A percentile compares a stretch with the other conserved stretches of the same genome.
These are phyloP conservation scores for Crucihimalaya himalaica DNA, from an alignment of 345 rosid genomes.

Conservation along the genomic window DNA sequence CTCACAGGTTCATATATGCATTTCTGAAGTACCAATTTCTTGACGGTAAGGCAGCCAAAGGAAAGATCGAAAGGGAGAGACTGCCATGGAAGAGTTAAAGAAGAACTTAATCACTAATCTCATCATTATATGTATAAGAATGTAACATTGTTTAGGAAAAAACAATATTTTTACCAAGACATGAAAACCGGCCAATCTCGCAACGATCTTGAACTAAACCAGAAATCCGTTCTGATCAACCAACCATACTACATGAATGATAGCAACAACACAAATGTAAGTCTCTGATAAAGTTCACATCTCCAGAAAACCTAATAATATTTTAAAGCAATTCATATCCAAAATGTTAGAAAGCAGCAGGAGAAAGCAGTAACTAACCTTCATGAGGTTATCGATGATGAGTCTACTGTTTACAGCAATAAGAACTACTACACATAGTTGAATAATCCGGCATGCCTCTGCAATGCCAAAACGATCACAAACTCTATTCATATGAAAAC, in stretches of 20 bases:
- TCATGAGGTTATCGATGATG: constrained; percentile 91
- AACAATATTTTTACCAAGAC: constrained; percentile 71
- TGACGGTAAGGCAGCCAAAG: constrained; percentile 75
- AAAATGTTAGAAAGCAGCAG: not conserved
- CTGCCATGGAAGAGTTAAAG: constrained; percentile 46
- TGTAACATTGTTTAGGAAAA: not conserved
- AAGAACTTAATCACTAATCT: not conserved
- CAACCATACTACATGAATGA: constrained; percentile 80
- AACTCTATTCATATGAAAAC: not conserved
- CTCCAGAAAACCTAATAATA: not conserved
- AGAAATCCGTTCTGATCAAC: constrained; percentile 84
- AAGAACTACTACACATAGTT: constrained; percentile 95
- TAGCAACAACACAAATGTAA: constrained; percentile 10
- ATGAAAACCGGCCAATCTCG: constrained; percentile 98
- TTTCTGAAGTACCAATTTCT: constrained; percentile 66
- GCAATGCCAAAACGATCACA: constrained; percentile 35
- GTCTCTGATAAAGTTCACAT: no score
- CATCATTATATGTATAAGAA: not conserved
- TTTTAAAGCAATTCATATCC: not conserved
- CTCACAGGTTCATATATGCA: constrained; percentile 67
- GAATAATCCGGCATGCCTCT: constrained; percentile 99
- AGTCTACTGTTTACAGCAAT: constrained; percentile 97
- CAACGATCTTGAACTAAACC: constrained; percentile 88
- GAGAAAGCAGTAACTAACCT: constrained; percentile 49
- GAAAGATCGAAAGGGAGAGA: constrained; percentile 77